These are phyloP conservation scores for Mantamonas sphyraenae DNA, from an alignment of 78 protist genomes.

Conservation along the genomic window DNA sequence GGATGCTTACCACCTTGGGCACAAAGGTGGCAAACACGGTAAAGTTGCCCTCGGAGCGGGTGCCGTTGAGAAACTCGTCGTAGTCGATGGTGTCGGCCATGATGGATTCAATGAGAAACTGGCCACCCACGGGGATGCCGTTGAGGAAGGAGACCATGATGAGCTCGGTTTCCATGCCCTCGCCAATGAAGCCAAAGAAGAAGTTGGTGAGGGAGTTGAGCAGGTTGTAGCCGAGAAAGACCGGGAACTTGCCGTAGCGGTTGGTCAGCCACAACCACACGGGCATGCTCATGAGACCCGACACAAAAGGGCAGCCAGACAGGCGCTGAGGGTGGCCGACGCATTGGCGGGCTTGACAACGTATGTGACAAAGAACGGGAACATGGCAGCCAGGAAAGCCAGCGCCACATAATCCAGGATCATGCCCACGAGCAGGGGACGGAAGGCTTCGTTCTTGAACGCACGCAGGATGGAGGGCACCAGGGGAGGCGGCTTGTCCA, in stretches of 20 bases:
- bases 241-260: background rate
- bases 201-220: background rate
- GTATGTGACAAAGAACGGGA: background rate
- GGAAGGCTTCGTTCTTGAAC: background rate
- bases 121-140: constrained; percentile 12
- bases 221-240: background rate
- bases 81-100: constrained; percentile 14
- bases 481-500: constrained; percentile 8
- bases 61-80: constrained; percentile 5
- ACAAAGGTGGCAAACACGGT: background rate
- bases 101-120: background rate
- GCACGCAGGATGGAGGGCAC: constrained; percentile 9
- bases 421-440: background rate
- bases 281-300: background rate
- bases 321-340: background rate
- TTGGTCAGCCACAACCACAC: background rate
- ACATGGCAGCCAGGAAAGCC: background rate
- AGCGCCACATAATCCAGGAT: background rate
- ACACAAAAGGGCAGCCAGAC: background rate
- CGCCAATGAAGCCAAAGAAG: background rate
- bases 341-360: background rate
- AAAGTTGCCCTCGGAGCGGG: constrained; percentile 12
- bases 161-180: background rate
- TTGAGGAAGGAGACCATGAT: background rate
- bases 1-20: constrained; percentile 5